These are phyloP conservation scores for Physaria fendleri DNA, from an alignment of 345 rosid genomes.

Conservation along the genomic window DNA sequence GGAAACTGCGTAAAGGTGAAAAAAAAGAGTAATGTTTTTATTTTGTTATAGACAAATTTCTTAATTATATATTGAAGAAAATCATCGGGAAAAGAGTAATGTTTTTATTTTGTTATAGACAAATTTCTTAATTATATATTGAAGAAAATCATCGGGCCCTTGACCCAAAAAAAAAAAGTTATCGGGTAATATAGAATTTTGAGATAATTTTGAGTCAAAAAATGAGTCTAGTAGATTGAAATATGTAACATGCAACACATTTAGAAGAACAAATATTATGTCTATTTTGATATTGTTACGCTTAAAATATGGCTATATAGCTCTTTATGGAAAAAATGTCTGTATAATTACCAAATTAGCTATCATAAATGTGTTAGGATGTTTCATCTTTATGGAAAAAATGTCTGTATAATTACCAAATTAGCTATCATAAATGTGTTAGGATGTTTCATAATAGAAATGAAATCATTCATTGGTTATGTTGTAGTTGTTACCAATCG, in stretches of 20 bases:
- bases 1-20: too few species aligned
- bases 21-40: not conserved
- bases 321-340: too few species aligned
- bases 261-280: not conserved
- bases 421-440: not conserved
- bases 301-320: not conserved
- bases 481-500: not conserved
- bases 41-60: not conserved
- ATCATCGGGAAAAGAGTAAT: not conserved
- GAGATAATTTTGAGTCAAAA: not conserved
- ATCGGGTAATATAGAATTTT: too few species aligned
- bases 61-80: constrained; percentile 4
- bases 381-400: too few species aligned
- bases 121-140: not conserved
- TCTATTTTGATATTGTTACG: not conserved
- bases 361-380: not conserved
- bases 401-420: not conserved
- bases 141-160: constrained; percentile 11
- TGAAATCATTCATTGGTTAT: not conserved
- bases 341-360: not conserved
- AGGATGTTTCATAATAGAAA: not conserved
- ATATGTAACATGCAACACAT: not conserved
- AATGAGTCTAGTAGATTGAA: not conserved
- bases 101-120: not conserved
- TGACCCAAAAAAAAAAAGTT: too few species aligned